Conservation (phyloP, 225 moss, liverwort and hornwort species). For the Ulota crispa region DNA sequence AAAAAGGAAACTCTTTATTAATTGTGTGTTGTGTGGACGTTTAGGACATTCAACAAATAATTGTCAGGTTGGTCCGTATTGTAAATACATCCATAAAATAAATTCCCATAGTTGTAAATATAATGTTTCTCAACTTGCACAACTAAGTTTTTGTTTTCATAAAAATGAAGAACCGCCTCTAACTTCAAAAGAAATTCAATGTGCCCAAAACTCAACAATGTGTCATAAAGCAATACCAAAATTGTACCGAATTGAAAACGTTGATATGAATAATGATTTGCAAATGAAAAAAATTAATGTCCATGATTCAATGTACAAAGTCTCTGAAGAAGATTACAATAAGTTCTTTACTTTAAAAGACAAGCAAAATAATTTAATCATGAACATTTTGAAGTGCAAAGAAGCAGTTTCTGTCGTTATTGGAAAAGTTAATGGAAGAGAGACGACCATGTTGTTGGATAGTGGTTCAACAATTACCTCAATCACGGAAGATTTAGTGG, state of each 20-base stretch:
- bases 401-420: not conserved
- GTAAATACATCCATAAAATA: slow-evolving; percentile 8
- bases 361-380: not conserved
- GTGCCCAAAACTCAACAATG: not conserved
- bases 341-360: not conserved
- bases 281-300: not conserved
- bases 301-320: not conserved
- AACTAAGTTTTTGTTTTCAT: not conserved
- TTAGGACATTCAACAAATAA: slow-evolving; percentile 26
- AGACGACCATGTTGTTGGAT: not conserved
- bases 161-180: not conserved
- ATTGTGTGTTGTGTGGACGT: not conserved
- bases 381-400: slow-evolving; percentile 1
- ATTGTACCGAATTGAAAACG: not conserved
- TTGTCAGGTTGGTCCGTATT: slow-evolving; percentile 16
- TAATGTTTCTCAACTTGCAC: not conserved
- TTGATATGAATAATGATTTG: not conserved
- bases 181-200: not conserved
- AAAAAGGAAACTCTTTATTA: not conserved
- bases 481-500: slow-evolving; percentile 1
- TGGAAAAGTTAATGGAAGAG: slow-evolving; percentile 12
- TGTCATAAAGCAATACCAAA: not conserved
- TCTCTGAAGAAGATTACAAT: not conserved
- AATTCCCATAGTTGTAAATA: slow-evolving; percentile 19
- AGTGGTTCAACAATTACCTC: slow-evolving; percentile 11